phyloP scores from a whole-genome alignment of 2,329 filamentous ascomycete species.

The Ophioceras dolichostomum region DNA sequence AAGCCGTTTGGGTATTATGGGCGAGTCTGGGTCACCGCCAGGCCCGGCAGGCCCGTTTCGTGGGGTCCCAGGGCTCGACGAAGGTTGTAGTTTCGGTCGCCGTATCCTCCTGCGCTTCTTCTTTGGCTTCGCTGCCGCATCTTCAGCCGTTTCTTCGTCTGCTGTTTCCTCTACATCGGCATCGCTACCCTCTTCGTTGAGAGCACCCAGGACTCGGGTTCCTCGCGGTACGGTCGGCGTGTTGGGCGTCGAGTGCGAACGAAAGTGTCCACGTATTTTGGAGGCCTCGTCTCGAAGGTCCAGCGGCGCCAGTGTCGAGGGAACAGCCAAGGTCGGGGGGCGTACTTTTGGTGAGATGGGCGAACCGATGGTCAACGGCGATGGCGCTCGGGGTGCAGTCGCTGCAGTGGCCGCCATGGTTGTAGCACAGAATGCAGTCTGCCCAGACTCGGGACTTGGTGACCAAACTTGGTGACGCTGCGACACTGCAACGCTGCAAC shows the following conservation, averaged over 20 bases:
- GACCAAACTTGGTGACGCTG: too few species aligned
- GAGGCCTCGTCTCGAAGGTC: slow-evolving; percentile 1
- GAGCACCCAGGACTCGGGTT: slow-evolving; percentile 10
- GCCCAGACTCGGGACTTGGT: too few species aligned
- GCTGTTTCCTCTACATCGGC: slow-evolving; percentile 74
- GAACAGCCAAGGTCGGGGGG: too few species aligned
- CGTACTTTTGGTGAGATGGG: too few species aligned
- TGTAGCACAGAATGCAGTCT: too few species aligned
- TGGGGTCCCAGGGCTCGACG: slow-evolving; percentile 57
- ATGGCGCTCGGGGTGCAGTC: too few species aligned
- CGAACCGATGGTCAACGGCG: too few species aligned
- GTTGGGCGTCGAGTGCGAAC: slow-evolving; percentile 25
- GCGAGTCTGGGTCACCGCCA: slow-evolving; percentile 23
- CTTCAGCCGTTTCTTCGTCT: slow-evolving; percentile 51
- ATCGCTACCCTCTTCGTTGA: slow-evolving; percentile 49
- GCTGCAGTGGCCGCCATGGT: background rate
- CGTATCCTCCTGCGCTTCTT: slow-evolving; percentile 51
- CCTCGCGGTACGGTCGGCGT: slow-evolving; percentile 35
- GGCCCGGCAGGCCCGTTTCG: slow-evolving; percentile 29
- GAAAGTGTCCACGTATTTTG: slow-evolving; percentile 1
- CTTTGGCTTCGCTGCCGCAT: slow-evolving; percentile 37
- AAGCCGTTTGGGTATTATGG: slow-evolving; percentile 30
- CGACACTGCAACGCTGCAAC: too few species aligned
- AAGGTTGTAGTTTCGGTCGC: slow-evolving; percentile 36
- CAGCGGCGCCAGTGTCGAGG: background rate